Evolutionary conservation across 176 grass and related monocot species (phyloP).

Genomic region (Pontederia crassipes): DNA sequence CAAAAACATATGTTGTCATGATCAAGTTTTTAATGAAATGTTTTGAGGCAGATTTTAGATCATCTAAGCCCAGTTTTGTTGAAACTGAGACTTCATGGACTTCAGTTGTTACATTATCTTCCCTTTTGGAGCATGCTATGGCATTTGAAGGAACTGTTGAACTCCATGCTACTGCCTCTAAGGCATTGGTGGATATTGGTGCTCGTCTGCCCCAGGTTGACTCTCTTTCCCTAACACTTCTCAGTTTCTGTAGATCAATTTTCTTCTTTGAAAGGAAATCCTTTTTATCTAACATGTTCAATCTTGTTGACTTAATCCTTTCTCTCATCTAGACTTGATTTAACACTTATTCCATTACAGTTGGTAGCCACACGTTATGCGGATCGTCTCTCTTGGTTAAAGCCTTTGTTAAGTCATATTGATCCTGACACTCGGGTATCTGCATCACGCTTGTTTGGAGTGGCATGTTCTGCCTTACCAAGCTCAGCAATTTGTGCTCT

Average conservation of each 20-base stretch:
- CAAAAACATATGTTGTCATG: conserved; percentile 84
- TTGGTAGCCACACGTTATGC: conserved; percentile 62
- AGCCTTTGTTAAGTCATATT: conserved; percentile 59
- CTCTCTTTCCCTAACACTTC: neutral
- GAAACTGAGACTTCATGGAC: conserved; percentile 36
- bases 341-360: conserved; percentile 31
- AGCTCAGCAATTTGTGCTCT: conserved; percentile 44
- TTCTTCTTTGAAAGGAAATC: conserved; percentile 13
- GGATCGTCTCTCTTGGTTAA: conserved; percentile 57
- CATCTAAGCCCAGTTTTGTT: conserved; percentile 13
- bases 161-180: conserved; percentile 67
- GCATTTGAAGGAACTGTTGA: conserved; percentile 78
- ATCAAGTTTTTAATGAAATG: conserved; percentile 95
- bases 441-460: conserved; percentile 51
- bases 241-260: neutral
- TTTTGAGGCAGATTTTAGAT: conserved; percentile 41
- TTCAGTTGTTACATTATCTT: conserved; percentile 45
- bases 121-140: conserved; percentile 80
- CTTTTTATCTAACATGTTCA: conserved; percentile 10
- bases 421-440: conserved; percentile 91
- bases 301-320: conserved; percentile 4
- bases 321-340: neutral
- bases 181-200: conserved; percentile 83
- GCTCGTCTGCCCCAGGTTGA: conserved; percentile 60
- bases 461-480: conserved; percentile 66